These are phyloP conservation scores for Ascochyta rabiei DNA, from an alignment of 2,329 filamentous ascomycete genomes.

Conservation along the genomic window DNA sequence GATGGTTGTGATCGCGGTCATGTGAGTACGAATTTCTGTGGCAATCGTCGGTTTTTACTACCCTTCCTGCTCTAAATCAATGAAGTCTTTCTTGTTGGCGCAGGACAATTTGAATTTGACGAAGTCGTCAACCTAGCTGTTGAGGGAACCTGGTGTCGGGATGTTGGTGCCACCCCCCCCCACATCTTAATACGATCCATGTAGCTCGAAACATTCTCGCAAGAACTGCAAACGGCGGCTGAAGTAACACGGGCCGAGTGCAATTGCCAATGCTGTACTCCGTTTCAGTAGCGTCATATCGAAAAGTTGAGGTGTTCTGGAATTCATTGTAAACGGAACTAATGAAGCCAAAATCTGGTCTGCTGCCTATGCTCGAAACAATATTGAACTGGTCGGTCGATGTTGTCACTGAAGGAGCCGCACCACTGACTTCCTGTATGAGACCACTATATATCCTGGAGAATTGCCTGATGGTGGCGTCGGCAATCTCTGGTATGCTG, in stretches of 20 bases:
- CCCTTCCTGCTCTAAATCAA: not conserved
- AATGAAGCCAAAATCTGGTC: slow-evolving; percentile 14
- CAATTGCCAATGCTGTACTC: slow-evolving; percentile 16
- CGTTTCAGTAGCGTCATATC: not conserved
- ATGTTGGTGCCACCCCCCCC: not conserved
- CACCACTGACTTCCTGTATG: not conserved
- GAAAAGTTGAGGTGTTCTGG: not conserved
- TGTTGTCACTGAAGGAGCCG: not conserved
- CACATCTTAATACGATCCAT: not conserved
- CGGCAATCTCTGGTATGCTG: not conserved
- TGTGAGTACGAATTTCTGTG: not conserved
- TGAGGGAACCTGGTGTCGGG: not conserved
- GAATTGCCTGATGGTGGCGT: not conserved
- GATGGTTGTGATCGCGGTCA: slow-evolving; percentile 2
- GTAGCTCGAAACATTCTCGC: slow-evolving; percentile 6
- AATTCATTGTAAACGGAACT: slow-evolving; percentile 17
- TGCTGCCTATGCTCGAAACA: not conserved
- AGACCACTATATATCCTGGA: not conserved
- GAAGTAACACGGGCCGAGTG: slow-evolving; percentile 12
- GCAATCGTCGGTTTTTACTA: too few species aligned
- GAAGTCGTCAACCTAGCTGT: not conserved
- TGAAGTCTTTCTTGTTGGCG: not conserved
- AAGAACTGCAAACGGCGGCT: slow-evolving; percentile 16
- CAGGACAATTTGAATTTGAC: not conserved
- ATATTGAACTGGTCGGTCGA: not conserved